These are phyloP conservation scores for Pseudogymnoascus sp. DNA, from an alignment of 2,329 filamentous ascomycete genomes.

Conservation along the genomic window DNA sequence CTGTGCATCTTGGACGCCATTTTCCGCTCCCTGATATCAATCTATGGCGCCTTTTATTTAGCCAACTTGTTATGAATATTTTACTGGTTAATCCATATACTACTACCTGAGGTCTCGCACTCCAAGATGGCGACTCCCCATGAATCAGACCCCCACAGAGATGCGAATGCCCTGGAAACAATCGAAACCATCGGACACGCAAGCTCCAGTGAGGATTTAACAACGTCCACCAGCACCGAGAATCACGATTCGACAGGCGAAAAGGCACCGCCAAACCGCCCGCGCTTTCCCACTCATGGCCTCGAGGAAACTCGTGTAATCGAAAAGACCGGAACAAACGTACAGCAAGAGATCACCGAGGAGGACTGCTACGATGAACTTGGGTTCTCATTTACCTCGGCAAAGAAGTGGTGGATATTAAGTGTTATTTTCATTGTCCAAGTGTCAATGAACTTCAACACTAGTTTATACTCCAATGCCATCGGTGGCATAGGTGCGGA, in stretches of 20 bases:
- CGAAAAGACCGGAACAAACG: conserved; percentile 14
- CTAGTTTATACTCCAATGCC: conserved; percentile 66
- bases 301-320: conserved; percentile 8
- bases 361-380: conserved; percentile 61
- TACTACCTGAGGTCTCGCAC: background rate
- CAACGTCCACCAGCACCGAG: background rate
- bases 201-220: background rate
- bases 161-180: background rate
- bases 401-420: conserved; percentile 68
- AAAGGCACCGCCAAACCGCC: conserved; percentile 4
- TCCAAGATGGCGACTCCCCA: background rate
- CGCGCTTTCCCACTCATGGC: conserved; percentile 6
- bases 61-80: background rate
- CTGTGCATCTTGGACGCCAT: background rate
- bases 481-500: conserved; percentile 58
- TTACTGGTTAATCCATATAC: background rate
- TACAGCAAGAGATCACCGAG: conserved; percentile 39
- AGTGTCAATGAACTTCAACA: conserved; percentile 75
- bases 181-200: background rate
- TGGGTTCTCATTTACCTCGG: conserved; percentile 53
- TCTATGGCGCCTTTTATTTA: background rate
- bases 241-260: background rate
- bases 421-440: conserved; percentile 69
- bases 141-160: background rate
- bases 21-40: background rate